Conservation (phyloP, 768 basidiomycete species). For the Podaxis rugospora region DNA sequence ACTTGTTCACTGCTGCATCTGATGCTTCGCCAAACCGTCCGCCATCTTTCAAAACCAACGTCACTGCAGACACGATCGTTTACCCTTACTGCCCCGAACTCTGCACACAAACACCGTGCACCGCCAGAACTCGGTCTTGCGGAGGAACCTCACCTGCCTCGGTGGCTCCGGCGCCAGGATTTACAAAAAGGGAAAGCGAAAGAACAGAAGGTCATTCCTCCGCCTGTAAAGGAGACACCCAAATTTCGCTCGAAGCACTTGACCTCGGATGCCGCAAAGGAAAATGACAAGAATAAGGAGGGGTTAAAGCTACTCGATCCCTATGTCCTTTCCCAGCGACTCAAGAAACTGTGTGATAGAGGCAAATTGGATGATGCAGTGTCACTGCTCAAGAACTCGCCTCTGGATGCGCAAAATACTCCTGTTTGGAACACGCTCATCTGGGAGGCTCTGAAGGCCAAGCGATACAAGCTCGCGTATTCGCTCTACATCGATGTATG, state of each 20-base stretch:
- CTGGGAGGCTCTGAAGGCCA: slow-evolving; percentile 52
- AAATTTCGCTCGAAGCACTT: slow-evolving; percentile 37
- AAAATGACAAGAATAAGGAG: slow-evolving; percentile 17
- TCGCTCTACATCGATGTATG: slow-evolving; percentile 67
- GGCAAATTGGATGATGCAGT: slow-evolving; percentile 62
- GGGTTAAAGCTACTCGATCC: slow-evolving; percentile 50
- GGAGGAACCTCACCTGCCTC: slow-evolving; percentile 17
- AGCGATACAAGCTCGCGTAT: slow-evolving; percentile 56
- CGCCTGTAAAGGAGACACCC: slow-evolving; percentile 7
- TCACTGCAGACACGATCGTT: not conserved
- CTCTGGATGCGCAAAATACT: slow-evolving; percentile 70
- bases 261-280: not conserved
- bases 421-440: slow-evolving; percentile 81
- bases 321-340: slow-evolving; percentile 52
- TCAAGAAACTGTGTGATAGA: slow-evolving; percentile 52
- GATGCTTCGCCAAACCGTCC: slow-evolving; percentile 7
- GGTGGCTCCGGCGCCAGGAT: slow-evolving; percentile 26
- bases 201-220: not conserved
- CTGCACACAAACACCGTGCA: not conserved
- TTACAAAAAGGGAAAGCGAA: slow-evolving; percentile 9
- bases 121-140: not conserved
- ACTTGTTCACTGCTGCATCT: not conserved
- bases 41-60: not conserved
- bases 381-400: slow-evolving; percentile 59
- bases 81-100: not conserved